Base-by-base conservation (phyloP, 176 grass and related monocot genomes). In the Tuctoria greenei region DNA sequence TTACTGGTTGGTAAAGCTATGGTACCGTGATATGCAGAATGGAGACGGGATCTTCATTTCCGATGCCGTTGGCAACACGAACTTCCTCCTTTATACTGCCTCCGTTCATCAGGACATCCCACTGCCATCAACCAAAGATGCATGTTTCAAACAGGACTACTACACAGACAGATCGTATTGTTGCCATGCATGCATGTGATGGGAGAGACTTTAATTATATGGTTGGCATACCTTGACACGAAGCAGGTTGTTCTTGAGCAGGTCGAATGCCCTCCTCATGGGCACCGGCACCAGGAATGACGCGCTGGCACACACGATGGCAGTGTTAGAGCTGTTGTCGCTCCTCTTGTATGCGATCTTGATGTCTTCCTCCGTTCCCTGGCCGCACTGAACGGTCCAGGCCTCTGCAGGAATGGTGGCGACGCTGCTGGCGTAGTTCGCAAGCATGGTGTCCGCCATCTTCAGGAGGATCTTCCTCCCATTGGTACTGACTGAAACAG, bases 91-190 rank as follows among this genome's bases (percentile, higher is more conserved):
- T 69, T 63, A 95, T 40, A 1, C 7, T 6, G 39, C 75, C 71
- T 31, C 75, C 86, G 14, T 43, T 61, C 28, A 84, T 49, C 36
- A 95, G 64, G 13, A 84, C 80, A 24, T 95, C 88, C 92, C 85
- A 91, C 92, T 95, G 86, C 7, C 27, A 73, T 18, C 27, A 51
- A 4, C 23, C 38, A 44, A 41, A 16, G 31, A 45, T 38, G 40
- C 25, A 45, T 38, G 40, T 38, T 11, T 5, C 17, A 54, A 17
- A 8, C 31, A 31, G 31, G 31, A 3, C 31, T 31, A 31, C 31
- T n/a, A n/a, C n/a, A n/a, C n/a, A n/a, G n/a, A 3, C 31, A 31
- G 31, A 31, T 31, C 31, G 31, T 31, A n/a, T 0, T 49, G 40
- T 37, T 64, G 26, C 27, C 12, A 43, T n/a, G n/a, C n/a, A n/a